Conservation (phyloP, 192 early-diverging fungal species). For the Cetraspora pellucida region DNA sequence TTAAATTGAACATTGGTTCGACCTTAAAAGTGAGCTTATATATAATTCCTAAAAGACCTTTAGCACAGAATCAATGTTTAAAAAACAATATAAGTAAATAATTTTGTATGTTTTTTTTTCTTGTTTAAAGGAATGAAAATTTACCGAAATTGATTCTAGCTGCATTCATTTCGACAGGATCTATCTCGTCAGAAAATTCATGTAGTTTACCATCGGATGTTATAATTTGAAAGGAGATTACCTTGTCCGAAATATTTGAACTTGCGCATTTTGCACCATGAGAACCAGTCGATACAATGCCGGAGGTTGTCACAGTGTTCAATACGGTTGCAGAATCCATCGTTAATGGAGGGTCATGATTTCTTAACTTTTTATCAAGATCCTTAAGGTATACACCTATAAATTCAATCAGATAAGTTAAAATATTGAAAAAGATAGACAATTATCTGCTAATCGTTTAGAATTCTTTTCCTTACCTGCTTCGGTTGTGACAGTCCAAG, state of each 20-base stretch:
- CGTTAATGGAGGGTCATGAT: conserved; percentile 40
- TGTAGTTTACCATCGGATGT: conserved; percentile 17
- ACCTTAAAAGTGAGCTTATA: conserved; percentile 40
- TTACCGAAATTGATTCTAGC: conserved; percentile 36
- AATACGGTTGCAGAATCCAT: conserved; percentile 34
- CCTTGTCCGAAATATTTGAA: conserved; percentile 18
- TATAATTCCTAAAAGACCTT: conserved; percentile 43
- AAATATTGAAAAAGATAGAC: no score
- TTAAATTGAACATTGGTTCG: conserved; percentile 46
- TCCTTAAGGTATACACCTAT: conserved; percentile 29
- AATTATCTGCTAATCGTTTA: no score
- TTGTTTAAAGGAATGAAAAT: no score
- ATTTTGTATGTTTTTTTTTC: background rate
- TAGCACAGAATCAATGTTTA: background rate
- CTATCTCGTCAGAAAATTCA: conserved; percentile 31
- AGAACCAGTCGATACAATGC: conserved; percentile 20
- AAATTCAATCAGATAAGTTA: background rate
- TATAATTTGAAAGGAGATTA: conserved; percentile 22
- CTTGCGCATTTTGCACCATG: conserved; percentile 6
- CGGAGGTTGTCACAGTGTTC: conserved; percentile 1
- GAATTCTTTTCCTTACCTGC: conserved; percentile 29
- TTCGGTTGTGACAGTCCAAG: conserved; percentile 42
- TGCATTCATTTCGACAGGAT: conserved; percentile 31
- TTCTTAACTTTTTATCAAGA: conserved; percentile 32
- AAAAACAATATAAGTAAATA: background rate